Evolutionary conservation across 2,329 filamentous ascomycete species (phyloP).

Genomic region (Capronia epimyces): DNA sequence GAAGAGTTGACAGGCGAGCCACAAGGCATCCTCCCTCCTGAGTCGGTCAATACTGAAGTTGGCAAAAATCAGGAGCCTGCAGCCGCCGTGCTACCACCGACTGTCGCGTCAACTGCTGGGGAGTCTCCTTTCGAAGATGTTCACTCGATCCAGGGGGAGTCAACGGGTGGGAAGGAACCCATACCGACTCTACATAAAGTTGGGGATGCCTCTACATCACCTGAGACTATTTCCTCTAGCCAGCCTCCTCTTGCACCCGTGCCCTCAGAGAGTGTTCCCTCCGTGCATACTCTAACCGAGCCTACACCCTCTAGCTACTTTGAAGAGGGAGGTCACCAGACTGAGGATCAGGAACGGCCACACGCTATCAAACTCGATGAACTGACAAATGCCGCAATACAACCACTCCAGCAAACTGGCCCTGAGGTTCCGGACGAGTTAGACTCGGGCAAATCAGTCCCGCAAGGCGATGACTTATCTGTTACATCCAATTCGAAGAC

Average conservation of each 20-base stretch:
- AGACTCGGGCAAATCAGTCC: neutral
- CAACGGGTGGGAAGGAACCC: too few species aligned
- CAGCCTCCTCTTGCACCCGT: too few species aligned
- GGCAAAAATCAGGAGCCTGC: neutral
- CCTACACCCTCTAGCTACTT: neutral
- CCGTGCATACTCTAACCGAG: neutral
- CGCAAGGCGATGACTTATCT: neutral
- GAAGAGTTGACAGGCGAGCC: neutral
- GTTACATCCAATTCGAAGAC: neutral
- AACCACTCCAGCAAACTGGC: neutral
- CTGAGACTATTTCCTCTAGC: too few species aligned
- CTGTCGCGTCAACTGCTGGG: neutral
- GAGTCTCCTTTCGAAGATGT: too few species aligned
- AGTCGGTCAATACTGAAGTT: neutral
- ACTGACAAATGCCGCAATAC: neutral
- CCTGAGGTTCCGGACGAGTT: neutral
- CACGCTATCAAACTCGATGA: too few species aligned
- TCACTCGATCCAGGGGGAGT: too few species aligned
- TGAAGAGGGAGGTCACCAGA: neutral
- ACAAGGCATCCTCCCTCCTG: neutral
- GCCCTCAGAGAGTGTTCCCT: too few species aligned
- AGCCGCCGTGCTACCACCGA: neutral
- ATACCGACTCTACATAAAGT: too few species aligned
- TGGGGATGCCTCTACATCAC: too few species aligned
- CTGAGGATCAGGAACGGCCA: neutral